These are phyloP conservation scores for Plenodomus lindquistii DNA, from an alignment of 2,329 filamentous ascomycete genomes.

Conservation along the genomic window DNA sequence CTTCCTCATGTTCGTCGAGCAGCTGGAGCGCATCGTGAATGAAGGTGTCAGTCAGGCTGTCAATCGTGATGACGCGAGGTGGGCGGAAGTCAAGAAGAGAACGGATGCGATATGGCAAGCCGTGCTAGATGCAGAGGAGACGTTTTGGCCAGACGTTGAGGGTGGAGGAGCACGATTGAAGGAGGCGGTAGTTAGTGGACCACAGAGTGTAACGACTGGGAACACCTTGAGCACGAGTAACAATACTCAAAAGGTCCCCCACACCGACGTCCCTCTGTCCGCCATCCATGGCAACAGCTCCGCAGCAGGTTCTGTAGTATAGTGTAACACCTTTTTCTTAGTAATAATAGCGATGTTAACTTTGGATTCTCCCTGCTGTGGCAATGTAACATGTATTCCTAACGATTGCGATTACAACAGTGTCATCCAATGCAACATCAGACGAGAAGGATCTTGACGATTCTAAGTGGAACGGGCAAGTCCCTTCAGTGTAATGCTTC, in stretches of 20 bases:
- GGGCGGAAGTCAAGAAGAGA: conserved; percentile 25
- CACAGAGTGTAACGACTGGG: background rate
- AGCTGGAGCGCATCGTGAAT: conserved; percentile 60
- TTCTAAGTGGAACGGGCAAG: background rate
- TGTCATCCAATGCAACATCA: no score
- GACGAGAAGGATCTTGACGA: background rate
- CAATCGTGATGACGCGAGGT: conserved; percentile 19
- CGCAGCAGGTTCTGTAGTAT: no score
- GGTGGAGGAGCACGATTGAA: conserved; percentile 4
- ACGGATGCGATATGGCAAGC: conserved; percentile 29
- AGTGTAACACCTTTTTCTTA: no score
- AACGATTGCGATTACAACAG: no score
- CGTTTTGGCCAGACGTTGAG: conserved; percentile 36
- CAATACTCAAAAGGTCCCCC: no score
- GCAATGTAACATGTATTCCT: no score
- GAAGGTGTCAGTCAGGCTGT: conserved; percentile 37
- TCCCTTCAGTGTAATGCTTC: background rate
- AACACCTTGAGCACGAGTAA: background rate
- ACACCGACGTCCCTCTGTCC: no score
- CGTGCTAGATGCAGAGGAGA: conserved; percentile 39
- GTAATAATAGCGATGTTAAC: no score
- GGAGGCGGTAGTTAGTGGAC: conserved; percentile 2
- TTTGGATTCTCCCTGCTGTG: no score
- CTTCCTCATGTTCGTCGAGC: conserved; percentile 63
- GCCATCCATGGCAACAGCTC: no score